Conservation (phyloP, 208 protist species). For the Crithidia fasciculata region DNA sequence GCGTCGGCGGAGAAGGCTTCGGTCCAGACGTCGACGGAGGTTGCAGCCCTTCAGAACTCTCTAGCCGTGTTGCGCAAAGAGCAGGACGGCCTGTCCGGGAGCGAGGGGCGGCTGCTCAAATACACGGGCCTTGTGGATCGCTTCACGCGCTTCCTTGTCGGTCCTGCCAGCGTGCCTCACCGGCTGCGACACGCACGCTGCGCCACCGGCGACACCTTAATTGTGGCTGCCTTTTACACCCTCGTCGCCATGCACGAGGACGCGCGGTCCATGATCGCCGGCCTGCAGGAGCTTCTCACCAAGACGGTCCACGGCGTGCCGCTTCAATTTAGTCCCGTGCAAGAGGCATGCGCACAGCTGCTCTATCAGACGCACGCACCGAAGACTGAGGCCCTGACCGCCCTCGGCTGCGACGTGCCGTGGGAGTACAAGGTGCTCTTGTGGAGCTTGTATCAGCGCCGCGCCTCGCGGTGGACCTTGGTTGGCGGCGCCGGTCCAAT, state of each 20-base stretch:
- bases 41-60: constrained; percentile 22
- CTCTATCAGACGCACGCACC: constrained; percentile 58
- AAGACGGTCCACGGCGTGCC: constrained; percentile 4
- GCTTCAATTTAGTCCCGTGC: constrained; percentile 14
- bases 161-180: constrained; percentile 23
- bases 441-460: constrained; percentile 44
- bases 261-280: constrained; percentile 2
- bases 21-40: constrained; percentile 16
- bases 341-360: constrained; percentile 37
- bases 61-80: constrained; percentile 33
- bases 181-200: constrained; percentile 32
- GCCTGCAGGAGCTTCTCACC: constrained; percentile 19
- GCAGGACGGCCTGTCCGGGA: constrained; percentile 27
- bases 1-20: constrained; percentile 14
- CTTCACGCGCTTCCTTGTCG: constrained; percentile 54
- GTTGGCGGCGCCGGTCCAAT: constrained; percentile 58
- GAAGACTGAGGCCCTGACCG: constrained; percentile 47
- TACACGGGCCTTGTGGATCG: constrained; percentile 74
- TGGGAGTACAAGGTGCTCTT: constrained; percentile 34
- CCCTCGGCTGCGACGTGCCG: constrained; percentile 20
- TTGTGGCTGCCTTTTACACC: constrained; percentile 69
- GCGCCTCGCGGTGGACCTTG: constrained; percentile 62
- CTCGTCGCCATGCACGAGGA: constrained; percentile 48
- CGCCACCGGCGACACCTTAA: constrained; percentile 62
- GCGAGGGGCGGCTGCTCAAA: constrained; percentile 45